These are phyloP conservation scores for Gymnopilus junonius DNA, from an alignment of 768 basidiomycete species.

Conservation along the genomic window DNA sequence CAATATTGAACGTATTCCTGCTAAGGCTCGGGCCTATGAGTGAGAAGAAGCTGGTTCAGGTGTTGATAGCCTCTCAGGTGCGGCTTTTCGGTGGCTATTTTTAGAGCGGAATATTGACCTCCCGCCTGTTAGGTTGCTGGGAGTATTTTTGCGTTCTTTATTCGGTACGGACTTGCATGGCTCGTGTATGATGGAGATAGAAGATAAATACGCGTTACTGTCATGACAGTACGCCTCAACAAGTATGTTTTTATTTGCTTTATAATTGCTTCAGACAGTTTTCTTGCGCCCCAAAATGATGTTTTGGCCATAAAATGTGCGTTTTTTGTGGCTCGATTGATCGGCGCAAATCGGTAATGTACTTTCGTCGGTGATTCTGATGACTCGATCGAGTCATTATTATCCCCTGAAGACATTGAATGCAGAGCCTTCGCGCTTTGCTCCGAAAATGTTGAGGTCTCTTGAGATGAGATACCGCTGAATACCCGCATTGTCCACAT, in stretches of 20 bases:
- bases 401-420: neutral
- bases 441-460: neutral
- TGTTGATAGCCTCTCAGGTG: slow-evolving; percentile 79
- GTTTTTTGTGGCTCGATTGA: neutral
- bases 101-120: slow-evolving; percentile 11
- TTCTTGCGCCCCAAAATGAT: neutral
- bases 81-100: slow-evolving; percentile 17
- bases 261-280: neutral
- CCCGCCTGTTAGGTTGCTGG: slow-evolving; percentile 58
- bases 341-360: neutral
- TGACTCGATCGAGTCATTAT: neutral
- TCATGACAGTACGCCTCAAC: neutral
- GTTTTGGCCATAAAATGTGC: neutral
- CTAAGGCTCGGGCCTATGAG: slow-evolving; percentile 82
- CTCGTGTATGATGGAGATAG: slow-evolving; percentile 93
- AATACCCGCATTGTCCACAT: slow-evolving; percentile 27
- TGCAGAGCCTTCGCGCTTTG: neutral
- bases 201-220: slow-evolving; percentile 38
- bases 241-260: no score
- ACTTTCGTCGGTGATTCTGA: neutral
- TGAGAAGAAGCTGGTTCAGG: slow-evolving; percentile 78
- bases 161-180: slow-evolving; percentile 89
- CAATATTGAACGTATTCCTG: slow-evolving; percentile 87
- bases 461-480: slow-evolving; percentile 21
- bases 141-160: slow-evolving; percentile 79